Evolutionary conservation across 768 basidiomycete genomes (phyloP).

Genomic region (Podaxis sp.): DNA sequence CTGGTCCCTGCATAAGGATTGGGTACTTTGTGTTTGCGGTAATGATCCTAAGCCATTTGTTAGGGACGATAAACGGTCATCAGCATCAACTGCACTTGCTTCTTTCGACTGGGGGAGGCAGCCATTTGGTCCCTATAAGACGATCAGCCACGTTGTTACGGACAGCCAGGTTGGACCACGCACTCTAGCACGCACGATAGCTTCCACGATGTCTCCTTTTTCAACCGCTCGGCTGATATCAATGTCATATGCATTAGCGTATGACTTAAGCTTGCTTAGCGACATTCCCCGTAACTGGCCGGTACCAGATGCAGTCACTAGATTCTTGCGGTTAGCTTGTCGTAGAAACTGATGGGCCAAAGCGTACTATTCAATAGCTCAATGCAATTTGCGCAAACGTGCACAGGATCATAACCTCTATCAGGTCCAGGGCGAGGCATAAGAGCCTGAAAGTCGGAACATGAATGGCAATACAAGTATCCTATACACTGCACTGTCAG

Average conservation of each 20-base stretch:
- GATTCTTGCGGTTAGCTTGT: slow-evolving; percentile 8
- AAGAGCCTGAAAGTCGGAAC: slow-evolving; percentile 75
- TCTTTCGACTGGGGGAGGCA: slow-evolving; percentile 63
- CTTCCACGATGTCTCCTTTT: slow-evolving; percentile 77
- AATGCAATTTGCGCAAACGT: slow-evolving; percentile 75
- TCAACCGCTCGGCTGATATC: slow-evolving; percentile 62
- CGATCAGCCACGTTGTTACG: background rate
- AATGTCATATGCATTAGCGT: slow-evolving; percentile 71
- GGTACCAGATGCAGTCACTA: slow-evolving; percentile 72
- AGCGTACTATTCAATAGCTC: slow-evolving; percentile 64
- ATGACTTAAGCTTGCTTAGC: slow-evolving; percentile 64
- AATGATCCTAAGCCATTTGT: slow-evolving; percentile 43
- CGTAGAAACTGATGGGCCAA: slow-evolving; percentile 1
- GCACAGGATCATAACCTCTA: slow-evolving; percentile 61
- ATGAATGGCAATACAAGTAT: slow-evolving; percentile 69
- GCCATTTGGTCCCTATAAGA: slow-evolving; percentile 52
- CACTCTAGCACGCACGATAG: slow-evolving; percentile 55
- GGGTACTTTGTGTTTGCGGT: slow-evolving; percentile 65
- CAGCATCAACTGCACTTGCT: slow-evolving; percentile 31
- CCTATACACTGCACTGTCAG: slow-evolving; percentile 38
- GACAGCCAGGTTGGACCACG: slow-evolving; percentile 20
- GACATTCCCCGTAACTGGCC: slow-evolving; percentile 55
- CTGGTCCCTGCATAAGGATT: slow-evolving; percentile 32
- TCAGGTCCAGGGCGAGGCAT: slow-evolving; percentile 61
- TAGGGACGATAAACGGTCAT: background rate